These are phyloP conservation scores for Blepharisma japonicum DNA, from an alignment of 73 alveolate genomes.

Conservation along the genomic window DNA sequence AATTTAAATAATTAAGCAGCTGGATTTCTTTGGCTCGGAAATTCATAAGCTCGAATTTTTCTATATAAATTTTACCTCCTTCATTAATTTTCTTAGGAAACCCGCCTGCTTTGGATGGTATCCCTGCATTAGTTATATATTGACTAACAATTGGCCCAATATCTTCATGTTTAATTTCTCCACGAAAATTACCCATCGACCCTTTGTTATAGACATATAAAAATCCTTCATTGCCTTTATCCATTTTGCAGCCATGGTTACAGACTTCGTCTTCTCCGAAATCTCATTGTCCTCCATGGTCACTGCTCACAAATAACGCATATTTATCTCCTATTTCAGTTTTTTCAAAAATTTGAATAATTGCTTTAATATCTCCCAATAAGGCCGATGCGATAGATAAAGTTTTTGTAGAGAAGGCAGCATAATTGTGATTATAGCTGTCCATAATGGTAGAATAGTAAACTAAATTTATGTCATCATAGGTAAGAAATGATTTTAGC, in stretches of 20 bases:
- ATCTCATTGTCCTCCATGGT: conserved; percentile 18
- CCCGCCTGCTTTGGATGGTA: background rate
- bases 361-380: conserved; percentile 11
- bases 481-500: background rate
- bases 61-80: no score
- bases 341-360: conserved; percentile 1
- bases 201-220: background rate
- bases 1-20: no score
- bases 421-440: conserved; percentile 20
- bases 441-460: conserved; percentile 23
- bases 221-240: conserved; percentile 29
- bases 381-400: conserved; percentile 4
- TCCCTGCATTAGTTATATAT: background rate
- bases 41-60: no score
- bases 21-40: no score
- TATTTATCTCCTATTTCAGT: background rate
- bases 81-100: background rate
- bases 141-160: background rate
- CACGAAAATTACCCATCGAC: background rate
- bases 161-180: background rate
- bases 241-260: conserved; percentile 28
- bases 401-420: background rate
- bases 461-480: background rate
- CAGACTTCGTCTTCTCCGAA: conserved; percentile 28
- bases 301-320: background rate